These are phyloP conservation scores for Stagonosporopsis vannaccii DNA, from an alignment of 2,329 filamentous ascomycete genomes.

Conservation along the genomic window DNA sequence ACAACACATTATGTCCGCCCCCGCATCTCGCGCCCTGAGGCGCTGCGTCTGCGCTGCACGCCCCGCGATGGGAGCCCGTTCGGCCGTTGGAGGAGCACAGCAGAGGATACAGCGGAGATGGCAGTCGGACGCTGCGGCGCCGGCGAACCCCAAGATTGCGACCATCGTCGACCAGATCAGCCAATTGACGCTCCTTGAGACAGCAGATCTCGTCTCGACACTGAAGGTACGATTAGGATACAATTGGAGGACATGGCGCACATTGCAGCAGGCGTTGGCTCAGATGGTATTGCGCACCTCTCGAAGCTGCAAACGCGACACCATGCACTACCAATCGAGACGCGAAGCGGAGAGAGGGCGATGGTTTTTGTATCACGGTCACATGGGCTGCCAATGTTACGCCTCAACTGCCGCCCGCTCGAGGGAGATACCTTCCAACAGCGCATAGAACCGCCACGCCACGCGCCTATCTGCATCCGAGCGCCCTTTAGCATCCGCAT, in stretches of 20 bases:
- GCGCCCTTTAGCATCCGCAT: not conserved
- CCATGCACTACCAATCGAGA: not conserved
- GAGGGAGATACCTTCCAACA: not conserved
- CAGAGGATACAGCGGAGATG: conserved; percentile 70
- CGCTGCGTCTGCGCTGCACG: conserved; percentile 52
- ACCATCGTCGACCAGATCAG: conserved; percentile 98
- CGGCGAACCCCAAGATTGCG: conserved; percentile 85
- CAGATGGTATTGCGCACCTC: not conserved
- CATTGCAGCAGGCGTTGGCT: not conserved
- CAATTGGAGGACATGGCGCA: not conserved
- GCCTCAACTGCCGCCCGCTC: not conserved
- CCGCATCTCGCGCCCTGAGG: conserved; percentile 54
- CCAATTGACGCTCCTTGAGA: conserved; percentile 96
- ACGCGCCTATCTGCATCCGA: not conserved
- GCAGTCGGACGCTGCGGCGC: conserved; percentile 77
- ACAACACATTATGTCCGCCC: conserved; percentile 52
- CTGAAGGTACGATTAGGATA: conserved; percentile 74
- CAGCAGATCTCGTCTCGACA: conserved; percentile 90
- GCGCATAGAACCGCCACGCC: not conserved
- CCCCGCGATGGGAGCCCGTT: conserved; percentile 36
- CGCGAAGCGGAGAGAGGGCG: not conserved
- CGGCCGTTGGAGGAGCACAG: conserved; percentile 45
- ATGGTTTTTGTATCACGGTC: not conserved
- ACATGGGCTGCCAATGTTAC: not conserved
- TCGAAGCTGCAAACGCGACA: not conserved